Percentiles rank a stretch among this genome's conserved stretches.
Evolutionary conservation across 306 rosid species (phyloP).

Genomic region (Fragaria iinumae): DNA sequence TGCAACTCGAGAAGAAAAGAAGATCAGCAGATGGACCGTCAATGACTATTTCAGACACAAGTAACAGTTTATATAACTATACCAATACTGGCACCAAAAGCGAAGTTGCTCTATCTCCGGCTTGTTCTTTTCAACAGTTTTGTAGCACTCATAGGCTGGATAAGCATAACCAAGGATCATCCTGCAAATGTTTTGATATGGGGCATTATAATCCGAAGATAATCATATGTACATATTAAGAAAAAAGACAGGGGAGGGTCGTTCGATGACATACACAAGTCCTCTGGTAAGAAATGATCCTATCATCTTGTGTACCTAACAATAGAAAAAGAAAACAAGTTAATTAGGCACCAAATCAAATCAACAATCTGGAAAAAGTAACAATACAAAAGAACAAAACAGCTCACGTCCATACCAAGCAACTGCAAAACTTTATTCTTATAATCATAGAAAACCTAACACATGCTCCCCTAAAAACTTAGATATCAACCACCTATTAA

Average conservation of each 20-base stretch:
- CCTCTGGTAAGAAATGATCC: conserved; percentile 80
- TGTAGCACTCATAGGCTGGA: conserved; percentile 94
- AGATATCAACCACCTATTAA: neutral
- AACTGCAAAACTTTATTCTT: neutral
- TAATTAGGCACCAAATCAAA: conserved; percentile 3
- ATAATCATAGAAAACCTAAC: neutral
- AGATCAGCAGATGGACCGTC: neutral
- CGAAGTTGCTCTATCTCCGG: conserved; percentile 84
- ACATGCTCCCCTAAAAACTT: neutral
- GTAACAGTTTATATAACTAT: conserved; percentile 11
- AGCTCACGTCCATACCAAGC: conserved; percentile 4
- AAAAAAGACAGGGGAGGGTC: conserved; percentile 8
- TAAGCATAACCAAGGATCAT: conserved; percentile 89
- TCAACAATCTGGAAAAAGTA: conserved; percentile 12
- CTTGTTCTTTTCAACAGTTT: conserved; percentile 71
- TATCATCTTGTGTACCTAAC: conserved; percentile 67
- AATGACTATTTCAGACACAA: conserved; percentile 6
- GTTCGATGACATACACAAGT: conserved; percentile 61
- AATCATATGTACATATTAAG: neutral
- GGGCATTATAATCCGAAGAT: conserved; percentile 8
- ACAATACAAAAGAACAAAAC: neutral
- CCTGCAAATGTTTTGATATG: conserved; percentile 38
- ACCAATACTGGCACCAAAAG: conserved; percentile 98
- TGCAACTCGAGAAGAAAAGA: conserved; percentile 30
- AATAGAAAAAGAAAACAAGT: conserved; percentile 30